Evolutionary conservation across 495 filamentous ascomycete species (phyloP).

Genomic region (Tuber umbilicatum): DNA sequence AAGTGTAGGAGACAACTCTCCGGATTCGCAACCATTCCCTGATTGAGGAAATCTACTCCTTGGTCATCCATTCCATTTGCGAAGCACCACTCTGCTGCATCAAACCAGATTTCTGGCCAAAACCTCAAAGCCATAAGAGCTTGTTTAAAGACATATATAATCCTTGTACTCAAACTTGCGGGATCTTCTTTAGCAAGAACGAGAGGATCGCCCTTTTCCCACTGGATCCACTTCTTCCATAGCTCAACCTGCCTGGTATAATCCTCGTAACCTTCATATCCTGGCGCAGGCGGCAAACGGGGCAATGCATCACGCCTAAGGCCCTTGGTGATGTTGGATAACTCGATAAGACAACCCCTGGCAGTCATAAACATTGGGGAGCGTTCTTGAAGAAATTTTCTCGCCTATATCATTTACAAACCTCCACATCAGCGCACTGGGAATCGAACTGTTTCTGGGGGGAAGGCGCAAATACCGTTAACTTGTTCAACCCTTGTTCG

Average conservation of each 20-base stretch:
- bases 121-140: slow-evolving; percentile 89
- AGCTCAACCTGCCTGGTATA: slow-evolving; percentile 78
- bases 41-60: slow-evolving; percentile 59
- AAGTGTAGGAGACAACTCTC: slow-evolving; percentile 87
- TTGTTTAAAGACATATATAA: slow-evolving; percentile 88
- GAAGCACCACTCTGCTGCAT: slow-evolving; percentile 89
- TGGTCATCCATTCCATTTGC: slow-evolving; percentile 62
- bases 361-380: slow-evolving; percentile 92
- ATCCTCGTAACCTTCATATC: slow-evolving; percentile 80
- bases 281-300: slow-evolving; percentile 69
- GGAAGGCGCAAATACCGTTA: slow-evolving; percentile 53
- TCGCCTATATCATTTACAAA: slow-evolving; percentile 54
- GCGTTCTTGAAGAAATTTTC: slow-evolving; percentile 85
- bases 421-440: slow-evolving; percentile 10
- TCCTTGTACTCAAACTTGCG: slow-evolving; percentile 62
- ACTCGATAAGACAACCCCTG: slow-evolving; percentile 69
- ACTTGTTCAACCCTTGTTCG: slow-evolving; percentile 85
- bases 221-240: slow-evolving; percentile 88
- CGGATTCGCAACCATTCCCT: slow-evolving; percentile 82
- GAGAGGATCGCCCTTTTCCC: slow-evolving; percentile 88
- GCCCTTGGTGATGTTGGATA: slow-evolving; percentile 76
- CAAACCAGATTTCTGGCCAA: slow-evolving; percentile 91
- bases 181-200: slow-evolving; percentile 73
- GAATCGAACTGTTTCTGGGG: slow-evolving; percentile 5
- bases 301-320: slow-evolving; percentile 72